Evolutionary conservation across 306 rosid genomes (phyloP).

Genomic region (Vachellia collinsii): DNA sequence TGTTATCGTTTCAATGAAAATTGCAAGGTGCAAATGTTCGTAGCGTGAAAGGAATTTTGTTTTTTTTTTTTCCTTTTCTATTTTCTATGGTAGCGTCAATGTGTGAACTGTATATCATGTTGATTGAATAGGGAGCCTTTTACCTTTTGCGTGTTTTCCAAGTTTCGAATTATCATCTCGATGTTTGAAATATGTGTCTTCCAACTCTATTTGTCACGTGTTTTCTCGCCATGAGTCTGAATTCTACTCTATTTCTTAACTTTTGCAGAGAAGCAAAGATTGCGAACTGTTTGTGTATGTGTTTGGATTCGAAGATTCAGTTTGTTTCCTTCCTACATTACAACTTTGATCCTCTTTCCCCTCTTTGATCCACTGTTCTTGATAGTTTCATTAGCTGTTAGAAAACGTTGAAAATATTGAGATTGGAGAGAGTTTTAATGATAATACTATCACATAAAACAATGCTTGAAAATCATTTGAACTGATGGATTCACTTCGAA

Average conservation of each 20-base stretch:
- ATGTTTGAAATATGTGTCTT: not conserved
- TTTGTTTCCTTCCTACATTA: slow-evolving; percentile 22
- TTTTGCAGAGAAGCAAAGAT: not conserved
- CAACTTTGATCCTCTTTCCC: not conserved
- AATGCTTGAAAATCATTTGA: slow-evolving; percentile 1
- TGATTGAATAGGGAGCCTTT: slow-evolving; percentile 14
- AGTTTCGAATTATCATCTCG: slow-evolving; percentile 20
- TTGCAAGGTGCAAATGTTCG: slow-evolving; percentile 8
- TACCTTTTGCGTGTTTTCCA: slow-evolving; percentile 33
- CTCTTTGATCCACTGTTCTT: slow-evolving; percentile 2
- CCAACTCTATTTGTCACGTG: slow-evolving; percentile 15
- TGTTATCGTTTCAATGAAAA: not conserved
- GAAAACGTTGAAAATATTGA: not conserved
- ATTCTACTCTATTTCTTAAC: not conserved
- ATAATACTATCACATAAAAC: not conserved
- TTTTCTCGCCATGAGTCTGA: slow-evolving; percentile 24
- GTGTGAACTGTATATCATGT: not conserved
- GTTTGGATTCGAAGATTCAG: slow-evolving; percentile 10
- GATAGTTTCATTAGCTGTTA: not conserved
- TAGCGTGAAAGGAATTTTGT: not conserved
- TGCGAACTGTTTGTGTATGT: slow-evolving; percentile 6
- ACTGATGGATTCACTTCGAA: slow-evolving; percentile 12
- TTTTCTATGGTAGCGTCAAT: slow-evolving; percentile 24
- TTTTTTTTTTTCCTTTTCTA: not conserved
- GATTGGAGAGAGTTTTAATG: not conserved